Evolutionary conservation across 2,329 filamentous ascomycete species (phyloP).

Genomic region (Huntiella decipiens): DNA sequence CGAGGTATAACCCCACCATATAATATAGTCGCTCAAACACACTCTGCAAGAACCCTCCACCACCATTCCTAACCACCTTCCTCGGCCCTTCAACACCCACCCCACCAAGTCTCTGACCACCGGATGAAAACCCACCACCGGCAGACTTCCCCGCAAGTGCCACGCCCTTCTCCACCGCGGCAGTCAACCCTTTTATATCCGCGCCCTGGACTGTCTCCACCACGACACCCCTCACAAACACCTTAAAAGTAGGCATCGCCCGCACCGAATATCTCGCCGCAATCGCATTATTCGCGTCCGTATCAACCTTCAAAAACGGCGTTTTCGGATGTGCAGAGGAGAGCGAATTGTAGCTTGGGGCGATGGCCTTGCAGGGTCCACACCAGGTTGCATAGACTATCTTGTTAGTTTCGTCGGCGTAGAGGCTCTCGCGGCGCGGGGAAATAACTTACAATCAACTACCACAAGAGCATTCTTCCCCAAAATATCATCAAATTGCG

Average conservation of each 20-base stretch:
- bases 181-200: conserved; percentile 54
- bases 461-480: conserved; percentile 62
- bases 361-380: conserved; percentile 80
- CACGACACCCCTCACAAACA: conserved; percentile 59
- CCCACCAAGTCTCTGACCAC: conserved; percentile 39
- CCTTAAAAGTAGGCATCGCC: conserved; percentile 87
- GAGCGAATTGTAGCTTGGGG: conserved; percentile 72
- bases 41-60: conserved; percentile 23
- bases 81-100: conserved; percentile 12
- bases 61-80: conserved; percentile 15
- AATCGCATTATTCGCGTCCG: conserved; percentile 63
- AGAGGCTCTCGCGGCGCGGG: background rate
- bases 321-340: conserved; percentile 63
- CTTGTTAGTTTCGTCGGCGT: background rate
- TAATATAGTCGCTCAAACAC: conserved; percentile 39
- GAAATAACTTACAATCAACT: conserved; percentile 60
- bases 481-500: conserved; percentile 55
- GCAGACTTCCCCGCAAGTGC: conserved; percentile 28
- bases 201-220: conserved; percentile 66
- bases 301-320: conserved; percentile 82
- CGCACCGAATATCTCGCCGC: conserved; percentile 59
- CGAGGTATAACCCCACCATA: conserved; percentile 40
- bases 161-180: conserved; percentile 53
- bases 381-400: conserved; percentile 92
- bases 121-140: conserved; percentile 28